These are phyloP conservation scores for Boletus rubescentipes DNA, from an alignment of 768 basidiomycete genomes.

Conservation along the genomic window DNA sequence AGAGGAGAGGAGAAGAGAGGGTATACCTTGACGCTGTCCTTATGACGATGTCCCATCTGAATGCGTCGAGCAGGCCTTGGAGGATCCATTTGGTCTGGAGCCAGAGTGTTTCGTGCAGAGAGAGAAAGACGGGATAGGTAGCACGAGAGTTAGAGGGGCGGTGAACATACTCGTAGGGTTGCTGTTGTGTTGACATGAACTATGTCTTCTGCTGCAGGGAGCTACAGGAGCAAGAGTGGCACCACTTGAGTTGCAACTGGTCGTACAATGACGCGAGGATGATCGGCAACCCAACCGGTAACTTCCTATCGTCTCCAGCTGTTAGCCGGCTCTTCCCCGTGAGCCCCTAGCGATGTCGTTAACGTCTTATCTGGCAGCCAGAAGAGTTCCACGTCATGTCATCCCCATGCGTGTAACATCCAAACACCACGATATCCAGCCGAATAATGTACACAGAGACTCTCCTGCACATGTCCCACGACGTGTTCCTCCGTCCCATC, in stretches of 20 bases:
- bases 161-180: background rate
- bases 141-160: conserved; percentile 41
- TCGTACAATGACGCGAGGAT: background rate
- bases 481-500: conserved; percentile 6
- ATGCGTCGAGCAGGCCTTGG: conserved; percentile 66
- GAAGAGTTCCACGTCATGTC: background rate
- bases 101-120: conserved; percentile 55
- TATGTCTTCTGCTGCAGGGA: background rate
- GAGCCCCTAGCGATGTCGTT: conserved; percentile 6
- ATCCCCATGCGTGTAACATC: background rate
- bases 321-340: conserved; percentile 3
- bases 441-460: background rate
- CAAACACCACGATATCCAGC: background rate
- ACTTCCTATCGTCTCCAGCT: conserved; percentile 6
- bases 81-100: conserved; percentile 61
- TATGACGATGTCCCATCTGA: conserved; percentile 67
- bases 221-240: background rate
- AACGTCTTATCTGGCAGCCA: background rate
- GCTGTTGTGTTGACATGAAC: conserved; percentile 27
- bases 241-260: background rate
- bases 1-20: conserved; percentile 5
- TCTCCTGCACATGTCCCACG: background rate
- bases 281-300: conserved; percentile 17
- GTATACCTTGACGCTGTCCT: conserved; percentile 57
- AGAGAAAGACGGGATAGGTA: conserved; percentile 69